phyloP scores from a whole-genome alignment of 331 rosid genomes.

The Dryas integrifolia region DNA sequence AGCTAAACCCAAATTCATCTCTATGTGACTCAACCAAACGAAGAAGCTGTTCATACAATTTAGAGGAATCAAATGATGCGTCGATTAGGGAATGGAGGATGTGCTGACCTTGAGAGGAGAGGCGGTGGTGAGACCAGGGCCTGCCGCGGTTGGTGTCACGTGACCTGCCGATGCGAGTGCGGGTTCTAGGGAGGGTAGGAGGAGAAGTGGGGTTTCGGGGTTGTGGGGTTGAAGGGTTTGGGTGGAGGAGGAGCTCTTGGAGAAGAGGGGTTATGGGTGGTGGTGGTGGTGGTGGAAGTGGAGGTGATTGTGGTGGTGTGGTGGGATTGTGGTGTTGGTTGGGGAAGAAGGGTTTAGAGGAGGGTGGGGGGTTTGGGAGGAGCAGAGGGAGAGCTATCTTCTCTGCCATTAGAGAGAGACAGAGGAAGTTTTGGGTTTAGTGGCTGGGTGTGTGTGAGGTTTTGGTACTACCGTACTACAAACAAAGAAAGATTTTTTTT shows the following conservation, averaged over 20 bases:
- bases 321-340: conserved; percentile 26
- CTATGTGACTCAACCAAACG: conserved; percentile 35
- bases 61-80: conserved; percentile 36
- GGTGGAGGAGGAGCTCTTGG: conserved; percentile 36
- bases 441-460: neutral
- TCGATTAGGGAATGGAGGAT: conserved; percentile 41
- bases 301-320: conserved; percentile 12
- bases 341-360: conserved; percentile 35
- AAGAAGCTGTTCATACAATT: conserved; percentile 26
- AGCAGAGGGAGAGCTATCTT: conserved; percentile 54
- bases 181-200: conserved; percentile 32
- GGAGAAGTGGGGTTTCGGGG: conserved; percentile 14
- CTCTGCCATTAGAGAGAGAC: conserved; percentile 38
- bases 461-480: neutral
- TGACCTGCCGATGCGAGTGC: conserved; percentile 48
- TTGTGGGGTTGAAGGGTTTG: conserved; percentile 17
- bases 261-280: conserved; percentile 43
- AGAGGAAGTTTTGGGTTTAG: neutral
- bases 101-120: conserved; percentile 57
- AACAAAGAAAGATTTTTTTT: neutral
- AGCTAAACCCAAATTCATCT: conserved; percentile 14
- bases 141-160: conserved; percentile 65
- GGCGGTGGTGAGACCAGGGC: conserved; percentile 58
- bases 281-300: conserved; percentile 13
- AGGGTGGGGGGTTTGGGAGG: conserved; percentile 51